Percentiles rank a stretch among this genome's conserved stretches.
Conservation (phyloP, 257 asterid species). For the Primulina eburnea region DNA sequence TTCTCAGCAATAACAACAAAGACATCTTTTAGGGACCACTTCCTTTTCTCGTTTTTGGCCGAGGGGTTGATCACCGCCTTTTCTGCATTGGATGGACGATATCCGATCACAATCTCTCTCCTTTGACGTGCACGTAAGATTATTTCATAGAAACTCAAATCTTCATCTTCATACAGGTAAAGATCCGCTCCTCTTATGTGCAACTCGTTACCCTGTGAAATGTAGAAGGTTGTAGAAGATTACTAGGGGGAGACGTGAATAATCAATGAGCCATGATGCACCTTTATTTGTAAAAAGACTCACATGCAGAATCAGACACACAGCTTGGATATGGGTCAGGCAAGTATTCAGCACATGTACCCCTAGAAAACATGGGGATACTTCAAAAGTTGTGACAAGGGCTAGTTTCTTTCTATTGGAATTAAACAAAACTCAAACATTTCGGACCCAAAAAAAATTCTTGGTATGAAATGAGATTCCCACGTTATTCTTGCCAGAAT, state of each 20-base stretch:
- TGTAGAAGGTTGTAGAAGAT: neutral
- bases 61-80: constrained; percentile 74
- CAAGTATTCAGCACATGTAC: too few relatives aligned
- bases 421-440: too few relatives aligned
- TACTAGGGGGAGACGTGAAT: too few relatives aligned
- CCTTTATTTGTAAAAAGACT: too few relatives aligned
- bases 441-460: too few relatives aligned
- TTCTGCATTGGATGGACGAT: constrained; percentile 59
- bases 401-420: too few relatives aligned
- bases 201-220: constrained; percentile 78
- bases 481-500: too few relatives aligned
- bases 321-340: neutral
- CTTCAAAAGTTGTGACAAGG: too few relatives aligned
- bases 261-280: too few relatives aligned
- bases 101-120: constrained; percentile 77
- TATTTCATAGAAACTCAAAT: constrained; percentile 75
- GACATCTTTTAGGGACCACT: constrained; percentile 70
- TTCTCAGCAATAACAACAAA: constrained; percentile 81
- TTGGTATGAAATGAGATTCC: too few relatives aligned
- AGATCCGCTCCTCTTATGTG: constrained; percentile 77
- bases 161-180: constrained; percentile 62
- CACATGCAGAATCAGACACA: too few relatives aligned
- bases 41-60: constrained; percentile 47
- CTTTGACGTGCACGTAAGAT: constrained; percentile 80
- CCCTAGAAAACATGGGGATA: too few relatives aligned